Evolutionary conservation across 106 monocot species (phyloP), one percentile per base, ranked within the genome.

Genomic region (Acorus calamus): DNA sequence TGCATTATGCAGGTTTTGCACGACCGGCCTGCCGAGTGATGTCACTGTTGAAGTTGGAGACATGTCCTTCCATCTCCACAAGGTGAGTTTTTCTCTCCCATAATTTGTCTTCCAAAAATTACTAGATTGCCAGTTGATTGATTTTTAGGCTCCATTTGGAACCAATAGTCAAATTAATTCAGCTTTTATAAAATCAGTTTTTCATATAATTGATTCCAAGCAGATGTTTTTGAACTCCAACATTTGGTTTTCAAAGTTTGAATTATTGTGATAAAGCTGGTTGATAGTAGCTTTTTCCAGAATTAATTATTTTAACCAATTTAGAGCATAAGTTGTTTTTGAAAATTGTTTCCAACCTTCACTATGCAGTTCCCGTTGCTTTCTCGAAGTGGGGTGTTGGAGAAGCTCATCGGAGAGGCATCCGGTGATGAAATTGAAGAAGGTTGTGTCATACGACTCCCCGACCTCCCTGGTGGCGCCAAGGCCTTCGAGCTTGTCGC

Each of bases 1-100:
- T 62, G 50, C 49, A 63, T 45, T 7, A 61, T 60, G 52, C 65
- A 87, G 83, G 87, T 79, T 76, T 49, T 87, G 83, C 56, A 74
- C 77, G 14, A 69, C 70, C 7, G 87, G 87, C 14, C 80, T 87
- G 46, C 79, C 82, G 5, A 87, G 87, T 59, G 87, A 87, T 74
- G 60, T 83, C 68, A 77, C 76, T 42, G 66, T 87, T 28, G 72
- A 80, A 69, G 69, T 87, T 57, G 87, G 67, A 57, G 83, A 83
- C 8, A 73, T 78, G 59, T 73, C 73, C 4, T 87, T 87, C 51
- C 78, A 83, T 80, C 83, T 87, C 46, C 87, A 87, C 67, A 87
- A 87, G 87, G 86, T 86, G 49, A 68, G 55, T 4, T 13, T 59
- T 11, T 56, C 50, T 3, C 6, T 3, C 11, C 10, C 51, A 51